phyloP scores from a whole-genome alignment of 495 filamentous ascomycete genomes.

The Immersiella caudata region DNA sequence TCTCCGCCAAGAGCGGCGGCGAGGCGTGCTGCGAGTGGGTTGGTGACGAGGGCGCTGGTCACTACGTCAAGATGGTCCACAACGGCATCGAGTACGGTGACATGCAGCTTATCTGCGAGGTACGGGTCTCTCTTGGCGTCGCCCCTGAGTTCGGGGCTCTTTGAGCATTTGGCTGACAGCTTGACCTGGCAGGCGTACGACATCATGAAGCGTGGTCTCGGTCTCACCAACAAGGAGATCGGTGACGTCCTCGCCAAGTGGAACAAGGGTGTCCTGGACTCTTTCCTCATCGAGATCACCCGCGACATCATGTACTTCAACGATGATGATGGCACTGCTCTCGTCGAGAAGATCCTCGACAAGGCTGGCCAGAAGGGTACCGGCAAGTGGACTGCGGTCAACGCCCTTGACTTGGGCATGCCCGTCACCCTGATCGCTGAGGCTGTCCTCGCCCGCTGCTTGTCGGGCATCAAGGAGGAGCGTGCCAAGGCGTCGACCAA shows the following conservation, averaged over 20 bases:
- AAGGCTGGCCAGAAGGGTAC: slow-evolving; percentile 99
- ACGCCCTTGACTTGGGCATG: slow-evolving; percentile 97
- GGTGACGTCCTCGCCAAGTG: slow-evolving; percentile 91
- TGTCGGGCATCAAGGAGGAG: slow-evolving; percentile 93
- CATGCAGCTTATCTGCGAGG: slow-evolving; percentile 99
- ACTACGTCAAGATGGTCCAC: slow-evolving; percentile 99
- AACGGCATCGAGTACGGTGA: slow-evolving; percentile 99
- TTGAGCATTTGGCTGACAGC: slow-evolving; percentile 7
- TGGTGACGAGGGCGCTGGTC: slow-evolving; percentile 96
- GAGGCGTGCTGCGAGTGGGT: slow-evolving; percentile 99
- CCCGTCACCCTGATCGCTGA: slow-evolving; percentile 98
- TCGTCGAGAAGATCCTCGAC: slow-evolving; percentile 99
- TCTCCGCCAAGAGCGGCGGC: slow-evolving; percentile 92
- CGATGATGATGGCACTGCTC: slow-evolving; percentile 85
- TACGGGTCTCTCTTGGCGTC: slow-evolving; percentile 41
- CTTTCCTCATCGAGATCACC: slow-evolving; percentile 99
- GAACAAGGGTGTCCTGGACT: slow-evolving; percentile 98
- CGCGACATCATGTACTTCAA: slow-evolving; percentile 96
- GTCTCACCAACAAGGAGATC: slow-evolving; percentile 84
- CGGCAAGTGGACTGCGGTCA: slow-evolving; percentile 99
- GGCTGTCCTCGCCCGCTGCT: slow-evolving; percentile 91
- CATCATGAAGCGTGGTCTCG: slow-evolving; percentile 96
- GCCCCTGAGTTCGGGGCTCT: background rate
- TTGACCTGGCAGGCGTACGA: slow-evolving; percentile 79
- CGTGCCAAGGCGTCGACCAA: slow-evolving; percentile 78